Evolutionary conservation across 1,284 basidiomycete species (phyloP).

Genomic region (Sporisorium scitamineum): DNA sequence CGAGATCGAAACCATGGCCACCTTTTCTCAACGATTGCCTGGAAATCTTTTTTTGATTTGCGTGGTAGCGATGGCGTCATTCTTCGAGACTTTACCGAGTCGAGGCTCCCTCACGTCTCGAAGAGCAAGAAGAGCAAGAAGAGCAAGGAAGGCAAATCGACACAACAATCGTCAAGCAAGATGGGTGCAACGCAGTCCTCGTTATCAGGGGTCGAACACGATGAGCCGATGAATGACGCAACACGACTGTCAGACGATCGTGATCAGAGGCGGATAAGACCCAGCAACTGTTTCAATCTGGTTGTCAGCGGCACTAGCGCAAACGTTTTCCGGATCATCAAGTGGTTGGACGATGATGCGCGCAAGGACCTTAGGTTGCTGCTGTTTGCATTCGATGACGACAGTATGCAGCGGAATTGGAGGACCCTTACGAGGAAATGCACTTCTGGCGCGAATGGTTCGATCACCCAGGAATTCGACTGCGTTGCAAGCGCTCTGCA

Average conservation of each 20-base stretch:
- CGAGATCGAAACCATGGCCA: neutral
- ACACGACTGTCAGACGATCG: neutral
- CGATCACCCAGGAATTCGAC: neutral
- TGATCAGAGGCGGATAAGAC: neutral
- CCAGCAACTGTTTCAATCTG: neutral
- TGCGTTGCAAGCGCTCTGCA: neutral
- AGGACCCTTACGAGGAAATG: neutral
- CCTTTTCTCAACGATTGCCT: neutral
- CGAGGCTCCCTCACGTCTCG: too few species aligned
- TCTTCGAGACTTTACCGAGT: neutral
- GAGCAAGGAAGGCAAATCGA: neutral
- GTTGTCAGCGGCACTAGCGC: neutral
- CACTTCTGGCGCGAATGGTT: neutral
- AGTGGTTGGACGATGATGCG: neutral
- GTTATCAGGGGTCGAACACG: too few species aligned
- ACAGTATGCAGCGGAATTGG: neutral
- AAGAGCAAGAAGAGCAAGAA: neutral
- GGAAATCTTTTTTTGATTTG: neutral
- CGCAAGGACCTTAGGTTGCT: neutral
- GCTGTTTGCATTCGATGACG: constrained; percentile 1
- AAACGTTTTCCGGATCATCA: neutral
- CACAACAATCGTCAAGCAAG: neutral
- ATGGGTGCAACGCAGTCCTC: too few species aligned
- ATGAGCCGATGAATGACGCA: neutral
- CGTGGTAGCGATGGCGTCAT: neutral